Base-by-base conservation (phyloP, 2,329 filamentous ascomycete genomes). In the Pyrenophora seminiperda region DNA sequence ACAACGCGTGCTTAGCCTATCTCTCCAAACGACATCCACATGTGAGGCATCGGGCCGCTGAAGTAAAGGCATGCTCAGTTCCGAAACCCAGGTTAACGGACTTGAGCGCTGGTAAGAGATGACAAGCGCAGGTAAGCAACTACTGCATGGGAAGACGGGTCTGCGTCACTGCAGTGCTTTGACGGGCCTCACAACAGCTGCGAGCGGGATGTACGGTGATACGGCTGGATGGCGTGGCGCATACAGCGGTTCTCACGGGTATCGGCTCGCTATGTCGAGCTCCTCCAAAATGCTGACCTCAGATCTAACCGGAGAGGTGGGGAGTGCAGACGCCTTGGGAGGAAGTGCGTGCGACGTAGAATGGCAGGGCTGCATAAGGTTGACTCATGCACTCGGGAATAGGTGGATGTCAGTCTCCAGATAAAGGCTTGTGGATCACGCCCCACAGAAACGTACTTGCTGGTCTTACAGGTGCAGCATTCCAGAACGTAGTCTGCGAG, bases 81-180 rank as follows among this genome's bases (percentile, higher is more conserved):
- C 59, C 59, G 41, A 51, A 38, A 59, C 49, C 47, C 60, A 55
- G 58, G 58, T 46, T 34, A 27, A 53, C 58, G 61, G 62, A 66
- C 47, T 59, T 68, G 38, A 56, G 62, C 61, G 63, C 57, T 53
- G 48, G 44, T 45, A 45, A 47, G 39, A 32, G 41, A 14, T 13
- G 32, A 41, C 31, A 29, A 41, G 41, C n/a, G n/a, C n/a, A n/a
- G 49, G 50, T 18, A 31, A 18, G 22, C 30, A 47, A 40, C 31
- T 44, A 31, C 37, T 47, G 44, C 44, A 22, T 20, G 39, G 39
- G 27, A 32, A 24, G 43, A 39, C 30, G 46, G 42, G 49, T 42
- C 53, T 50, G 37, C 42, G 15, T 41, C 32, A 40, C 41, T 30
- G 31, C 24, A 47, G 45, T 41, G 24, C 40, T 33, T 24, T 18